Evolutionary conservation across 345 rosid genomes (phyloP).

Genomic region (Luvunga scandens): DNA sequence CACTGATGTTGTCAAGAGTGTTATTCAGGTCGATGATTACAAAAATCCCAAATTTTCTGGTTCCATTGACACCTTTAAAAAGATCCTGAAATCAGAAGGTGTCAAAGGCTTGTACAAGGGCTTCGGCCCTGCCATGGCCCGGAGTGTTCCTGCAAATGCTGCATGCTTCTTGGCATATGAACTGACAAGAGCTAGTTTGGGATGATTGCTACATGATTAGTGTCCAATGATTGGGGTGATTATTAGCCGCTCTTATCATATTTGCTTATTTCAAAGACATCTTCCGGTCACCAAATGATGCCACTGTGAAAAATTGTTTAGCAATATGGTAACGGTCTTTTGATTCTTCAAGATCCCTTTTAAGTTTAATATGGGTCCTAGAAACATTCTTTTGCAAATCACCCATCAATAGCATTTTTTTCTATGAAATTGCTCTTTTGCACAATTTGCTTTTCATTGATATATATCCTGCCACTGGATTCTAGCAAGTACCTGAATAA

Average conservation of each 20-base stretch:
- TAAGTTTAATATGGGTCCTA: background rate
- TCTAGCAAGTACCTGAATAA: too few species aligned
- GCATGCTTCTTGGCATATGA: conserved; percentile 97
- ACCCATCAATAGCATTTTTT: background rate
- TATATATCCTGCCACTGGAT: too few species aligned
- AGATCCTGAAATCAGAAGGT: conserved; percentile 76
- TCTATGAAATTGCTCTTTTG: background rate
- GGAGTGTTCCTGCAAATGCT: conserved; percentile 97
- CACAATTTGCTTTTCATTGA: background rate
- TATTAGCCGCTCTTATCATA: conserved; percentile 5
- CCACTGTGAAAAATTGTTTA: conserved; percentile 7
- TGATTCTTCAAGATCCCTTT: conserved; percentile 6
- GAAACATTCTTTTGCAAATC: conserved; percentile 17
- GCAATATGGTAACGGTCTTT: conserved; percentile 8
- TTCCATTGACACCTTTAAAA: conserved; percentile 65
- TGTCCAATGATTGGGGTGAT: conserved; percentile 1
- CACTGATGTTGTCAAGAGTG: conserved; percentile 93
- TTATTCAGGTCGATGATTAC: conserved; percentile 86
- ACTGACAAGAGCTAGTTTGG: conserved; percentile 78
- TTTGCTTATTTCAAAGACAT: conserved; percentile 10
- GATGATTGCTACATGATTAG: conserved; percentile 27
- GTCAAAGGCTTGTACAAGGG: conserved; percentile 94
- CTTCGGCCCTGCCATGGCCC: conserved; percentile 92
- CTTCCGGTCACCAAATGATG: conserved; percentile 13
- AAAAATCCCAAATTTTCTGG: conserved; percentile 80